Conservation (phyloP, 345 rosid species). For the Salix brachista region DNA sequence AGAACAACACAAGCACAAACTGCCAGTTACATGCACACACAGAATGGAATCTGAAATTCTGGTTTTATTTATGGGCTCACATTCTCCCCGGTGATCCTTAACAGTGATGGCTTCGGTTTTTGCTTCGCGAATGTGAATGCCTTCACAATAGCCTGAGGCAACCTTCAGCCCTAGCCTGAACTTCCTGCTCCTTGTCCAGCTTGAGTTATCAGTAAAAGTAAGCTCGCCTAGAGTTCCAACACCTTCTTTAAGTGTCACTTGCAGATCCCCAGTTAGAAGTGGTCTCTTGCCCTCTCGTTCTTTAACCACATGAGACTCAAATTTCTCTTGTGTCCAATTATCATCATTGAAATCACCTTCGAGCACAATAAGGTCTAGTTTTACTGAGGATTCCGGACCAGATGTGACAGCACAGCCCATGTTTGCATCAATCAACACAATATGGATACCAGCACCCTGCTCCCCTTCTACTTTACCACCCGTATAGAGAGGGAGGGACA, state of each 20-base stretch:
- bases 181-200: conserved; percentile 42
- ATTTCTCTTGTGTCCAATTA: conserved; percentile 30
- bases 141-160: conserved; percentile 32
- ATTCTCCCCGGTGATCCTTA: conserved; percentile 34
- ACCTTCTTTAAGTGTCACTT: conserved; percentile 36
- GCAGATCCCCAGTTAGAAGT: conserved; percentile 35
- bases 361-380: conserved; percentile 34
- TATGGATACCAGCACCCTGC: conserved; percentile 21
- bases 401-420: conserved; percentile 25
- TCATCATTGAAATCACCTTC: conserved; percentile 39
- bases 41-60: background rate
- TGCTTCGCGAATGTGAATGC: conserved; percentile 31
- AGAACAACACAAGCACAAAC: background rate
- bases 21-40: conserved; percentile 30
- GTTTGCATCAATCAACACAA: conserved; percentile 34
- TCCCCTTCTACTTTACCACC: conserved; percentile 39
- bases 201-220: conserved; percentile 37
- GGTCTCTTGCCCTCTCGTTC: conserved; percentile 44
- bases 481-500: conserved; percentile 33
- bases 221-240: conserved; percentile 36
- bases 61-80: conserved; percentile 14
- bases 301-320: conserved; percentile 31
- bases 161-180: conserved; percentile 43
- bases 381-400: conserved; percentile 34
- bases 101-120: conserved; percentile 37